Evolutionary conservation across 73 alveolate genomes (phyloP), one percentile per base, ranked within the genome.

Genomic region (Paramecium sexaurelia): DNA sequence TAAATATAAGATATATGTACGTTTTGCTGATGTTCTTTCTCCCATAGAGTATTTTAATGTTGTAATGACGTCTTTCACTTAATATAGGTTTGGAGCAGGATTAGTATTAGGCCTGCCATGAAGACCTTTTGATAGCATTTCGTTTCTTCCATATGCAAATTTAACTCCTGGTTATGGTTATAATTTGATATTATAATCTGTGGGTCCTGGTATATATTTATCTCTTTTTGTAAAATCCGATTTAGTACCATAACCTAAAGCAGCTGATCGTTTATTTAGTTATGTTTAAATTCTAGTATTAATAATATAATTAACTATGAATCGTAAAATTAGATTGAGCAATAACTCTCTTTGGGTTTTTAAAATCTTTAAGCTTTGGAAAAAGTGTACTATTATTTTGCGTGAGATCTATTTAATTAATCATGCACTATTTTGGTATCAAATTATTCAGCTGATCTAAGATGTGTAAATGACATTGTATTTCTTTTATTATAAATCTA

Each of bases 141-240:
- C 87, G 6, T 73, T 32, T 33, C 87, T 73, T 13, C 87, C 87
- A 73, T n/a, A 73, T 9, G 87, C 87, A 73, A 73, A 73, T 73
- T 73, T 73, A 17, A 73, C 87, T 35, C 66, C 87, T 73, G 17
- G 19, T 17, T 20, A 15, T 35, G 87, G 36, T 32, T 32, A 20
- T 32, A 24, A 20, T n/a, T 35, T 32, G 19, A 37, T 20, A 8
- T 35, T 73, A 20, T 73, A 73, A 29, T 35, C 87, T 73, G 87
- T 73, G 1, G 87, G 87, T 11, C 66, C 66, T 35, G 87, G 87
- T 15, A 73, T 73, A 19, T 73, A 73, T 73, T 73, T 73, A 36
- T 73, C 87, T 6, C 15, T 4, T 41, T 73, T 73, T 15, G 87
- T 73, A 33, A 73, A 73, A 19, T 73, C 87, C 32, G 66, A 35